phyloP scores from a whole-genome alignment of 1,284 basidiomycete genomes.

The Heterobasidion occidentale region DNA sequence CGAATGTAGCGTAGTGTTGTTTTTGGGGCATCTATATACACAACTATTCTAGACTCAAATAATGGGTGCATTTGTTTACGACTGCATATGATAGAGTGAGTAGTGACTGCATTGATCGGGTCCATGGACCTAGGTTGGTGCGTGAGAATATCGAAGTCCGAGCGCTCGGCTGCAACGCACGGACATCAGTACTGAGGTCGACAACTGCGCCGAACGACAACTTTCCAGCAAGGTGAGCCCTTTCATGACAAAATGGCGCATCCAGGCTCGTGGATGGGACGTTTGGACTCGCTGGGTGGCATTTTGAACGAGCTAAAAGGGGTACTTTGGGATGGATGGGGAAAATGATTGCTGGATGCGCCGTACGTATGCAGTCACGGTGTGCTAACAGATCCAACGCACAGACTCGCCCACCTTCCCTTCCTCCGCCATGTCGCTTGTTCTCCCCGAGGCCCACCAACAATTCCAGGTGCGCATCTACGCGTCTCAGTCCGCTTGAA shows the following conservation, averaged over 20 bases:
- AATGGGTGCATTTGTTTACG: no score
- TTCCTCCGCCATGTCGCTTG: conserved; percentile 74
- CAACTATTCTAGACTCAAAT: no score
- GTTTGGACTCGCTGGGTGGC: neutral
- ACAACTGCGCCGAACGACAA: neutral
- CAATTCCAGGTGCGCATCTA: conserved; percentile 74
- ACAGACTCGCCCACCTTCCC: neutral
- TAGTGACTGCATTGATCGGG: neutral
- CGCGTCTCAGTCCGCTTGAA: neutral
- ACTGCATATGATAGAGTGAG: no score
- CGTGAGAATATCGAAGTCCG: neutral
- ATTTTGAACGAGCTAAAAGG: conserved; percentile 1
- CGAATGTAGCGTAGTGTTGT: neutral
- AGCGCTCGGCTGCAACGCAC: neutral
- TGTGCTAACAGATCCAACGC: neutral
- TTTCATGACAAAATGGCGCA: neutral
- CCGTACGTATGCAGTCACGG: neutral
- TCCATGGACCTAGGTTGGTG: neutral
- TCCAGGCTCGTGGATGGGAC: neutral
- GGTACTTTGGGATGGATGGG: conserved; percentile 12
- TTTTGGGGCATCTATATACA: neutral
- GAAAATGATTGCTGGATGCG: conserved; percentile 3
- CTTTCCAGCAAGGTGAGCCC: neutral
- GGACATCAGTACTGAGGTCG: neutral
- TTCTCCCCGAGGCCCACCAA: conserved; percentile 86